Evolutionary conservation across 371 early-diverging fungal species (phyloP), one percentile per base, ranked within the genome.

Genomic region (Mortierella sp.): DNA sequence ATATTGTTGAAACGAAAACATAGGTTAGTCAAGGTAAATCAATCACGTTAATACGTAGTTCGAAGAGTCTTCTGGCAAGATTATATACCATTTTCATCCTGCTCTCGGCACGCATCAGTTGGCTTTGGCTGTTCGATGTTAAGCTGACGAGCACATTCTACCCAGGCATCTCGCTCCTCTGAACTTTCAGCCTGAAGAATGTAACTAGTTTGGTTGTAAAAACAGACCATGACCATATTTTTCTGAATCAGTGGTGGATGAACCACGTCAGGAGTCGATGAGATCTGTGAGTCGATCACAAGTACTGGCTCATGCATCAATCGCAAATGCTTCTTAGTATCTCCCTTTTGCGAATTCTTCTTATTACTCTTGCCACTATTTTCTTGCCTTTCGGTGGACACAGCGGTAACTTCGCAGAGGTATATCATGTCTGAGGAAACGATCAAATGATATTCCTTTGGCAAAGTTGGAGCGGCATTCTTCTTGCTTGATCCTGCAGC

Each of bases 61-160:
- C n/a, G n/a, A n/a, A n/a, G n/a, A n/a, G n/a, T n/a, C n/a, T n/a
- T n/a, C n/a, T n/a, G 29, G 23, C 23, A 53, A 26, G 9, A 22
- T 15, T 34, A 9, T 42, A 60, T 65, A 75, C 75, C 61, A 54
- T 64, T 49, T 13, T 72, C 69, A 31, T 72, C 78, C 34, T 72
- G 72, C 59, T 72, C 68, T 7, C 68, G 78, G 49, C 78, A 72
- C 3, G 78, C 72, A 19, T 61, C 72, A 3, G 78, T 60, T 5
- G 78, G 72, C 32, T 77, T 72, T 13, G 80, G 74, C 35, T 70
- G 80, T 29, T 79, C 80, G n/a, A 79, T 66, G 19, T 59, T 53
- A 13, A 73, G 55, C 17, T 51, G 59, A 3, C 74, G 67, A 0
- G 80, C 72, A 31, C 66, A 59, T 19, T 70, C 53, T 23, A 79